Evolutionary conservation across 495 filamentous ascomycete genomes (phyloP), one percentile per base, ranked within the genome.

Genomic region (Rostrohypoxylon terebratum): DNA sequence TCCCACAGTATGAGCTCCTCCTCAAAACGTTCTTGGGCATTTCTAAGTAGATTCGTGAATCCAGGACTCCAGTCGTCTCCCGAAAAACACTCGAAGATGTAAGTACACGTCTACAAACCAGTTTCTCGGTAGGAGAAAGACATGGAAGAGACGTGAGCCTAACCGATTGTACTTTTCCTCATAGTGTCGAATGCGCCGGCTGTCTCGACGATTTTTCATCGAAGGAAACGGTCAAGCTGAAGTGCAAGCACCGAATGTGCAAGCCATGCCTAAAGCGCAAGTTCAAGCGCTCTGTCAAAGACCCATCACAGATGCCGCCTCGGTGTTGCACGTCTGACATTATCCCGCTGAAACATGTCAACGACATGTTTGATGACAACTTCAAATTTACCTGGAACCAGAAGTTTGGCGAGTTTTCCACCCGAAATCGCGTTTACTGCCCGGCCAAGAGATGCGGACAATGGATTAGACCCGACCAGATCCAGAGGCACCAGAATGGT

Each of bases 231-330:
- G 90, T 88, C 18, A 91, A 90, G 72, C 86, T 94, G 44, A 84
- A 87, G 63, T 96, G 93, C 75, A 86, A 86, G 23, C 93, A 96
- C 75, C 87, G 87, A 45, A 94, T 93, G 90, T 96, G 93, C 77
- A 81, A 90, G 61, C 74, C 85, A 9, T 96, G 93, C 79, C 81
- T 96, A 21, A 88, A 87, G 73, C 87, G 89, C 18, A 85, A 89
- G 68, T 96, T 96, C 78, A 87, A 81, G 21, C 81, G 91, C 40
- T 94, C 92, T 18, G 81, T 93, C 64, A 90, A 84, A 38, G 91
- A 94, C 76, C 91, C 92, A 0, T 85, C 88, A 33, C 89, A 90
- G 73, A 94, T 95, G 91, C 92, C 93, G 8, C 93, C 93, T 0
- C 86, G 81, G 71, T 96, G 93, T 73, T 96, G 93, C 78, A 90